Base-by-base conservation (phyloP, 23 red algal species). In the Agarophyton chilense region DNA sequence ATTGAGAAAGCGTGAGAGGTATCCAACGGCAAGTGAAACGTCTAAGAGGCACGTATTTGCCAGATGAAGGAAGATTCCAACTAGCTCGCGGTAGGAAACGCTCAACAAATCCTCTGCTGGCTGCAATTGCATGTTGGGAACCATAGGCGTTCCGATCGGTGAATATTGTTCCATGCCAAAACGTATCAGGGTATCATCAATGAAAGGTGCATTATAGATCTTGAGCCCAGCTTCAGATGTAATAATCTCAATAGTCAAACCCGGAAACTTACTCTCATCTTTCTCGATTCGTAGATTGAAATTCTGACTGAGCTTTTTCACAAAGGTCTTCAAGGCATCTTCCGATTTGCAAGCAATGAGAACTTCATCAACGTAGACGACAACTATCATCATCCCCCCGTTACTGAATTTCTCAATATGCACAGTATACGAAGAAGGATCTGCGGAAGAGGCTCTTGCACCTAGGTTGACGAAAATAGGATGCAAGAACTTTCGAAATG, bases 321-420 rank as follows among this genome's bases (percentile, higher is more conserved):
- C 14, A 54, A 79, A 28, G 0, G 24, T 8, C 3, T 79, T n/a
- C 33, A 79, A 19, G 19, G 4, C 31, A 19, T 7, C 25, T 8
- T 55, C 16, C 10, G 19, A 10, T 25, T 28, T 79, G 12, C 49
- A n/a, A 14, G 77, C 77, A 19, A 80, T 80, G 17, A 80, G 77
- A 8, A 60, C 51, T 38, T 80, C 77, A 52, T 80, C 77, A 16
- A 80, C 77, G n/a, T 80, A 80, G 2, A 80, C 11, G 2, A 80
- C 16, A 60, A 60, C 29, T 5, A 62, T 7, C 3, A 80, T 42
- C 33, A 8, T 36, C 25, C 4, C 0, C 68, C n/a, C n/a, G n/a
- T n/a, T n/a, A n/a, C n/a, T 41, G 11, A 16, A 19, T 36, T 51
- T 36, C n/a, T n/a, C 36, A 35, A 10, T 3, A 2, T 33, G 2